These are phyloP conservation scores for Neurospora sp. DNA, from an alignment of 495 filamentous ascomycete genomes.

Conservation along the genomic window DNA sequence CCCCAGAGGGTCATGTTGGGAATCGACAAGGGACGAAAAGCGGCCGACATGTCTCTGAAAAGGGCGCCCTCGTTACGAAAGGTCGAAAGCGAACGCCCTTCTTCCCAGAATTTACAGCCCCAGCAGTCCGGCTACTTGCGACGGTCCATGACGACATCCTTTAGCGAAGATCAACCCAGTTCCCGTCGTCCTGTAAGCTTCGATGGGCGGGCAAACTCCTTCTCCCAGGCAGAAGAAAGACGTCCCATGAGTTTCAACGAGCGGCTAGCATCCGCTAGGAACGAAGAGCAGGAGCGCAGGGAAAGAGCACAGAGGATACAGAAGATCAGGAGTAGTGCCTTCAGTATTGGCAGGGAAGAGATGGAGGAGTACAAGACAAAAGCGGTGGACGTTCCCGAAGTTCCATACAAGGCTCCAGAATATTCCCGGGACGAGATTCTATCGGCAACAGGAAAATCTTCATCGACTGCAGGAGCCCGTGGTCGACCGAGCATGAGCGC, in stretches of 20 bases:
- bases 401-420: slow-evolving; percentile 35
- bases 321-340: slow-evolving; percentile 56
- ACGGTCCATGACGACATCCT: slow-evolving; percentile 28
- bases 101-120: neutral
- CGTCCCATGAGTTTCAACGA: slow-evolving; percentile 74
- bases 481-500: neutral
- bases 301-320: slow-evolving; percentile 45
- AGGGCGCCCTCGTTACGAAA: slow-evolving; percentile 48
- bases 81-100: slow-evolving; percentile 14
- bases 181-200: slow-evolving; percentile 56
- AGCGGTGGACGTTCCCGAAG: slow-evolving; percentile 44
- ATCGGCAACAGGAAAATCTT: slow-evolving; percentile 9
- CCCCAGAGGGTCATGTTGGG: slow-evolving; percentile 74
- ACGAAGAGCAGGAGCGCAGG: slow-evolving; percentile 45
- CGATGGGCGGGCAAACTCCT: slow-evolving; percentile 49
- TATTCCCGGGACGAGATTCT: slow-evolving; percentile 60
- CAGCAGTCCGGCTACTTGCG: slow-evolving; percentile 31
- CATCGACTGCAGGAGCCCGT: neutral
- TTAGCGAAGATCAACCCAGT: slow-evolving; percentile 7
- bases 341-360: slow-evolving; percentile 55
- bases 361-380: slow-evolving; percentile 55
- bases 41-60: slow-evolving; percentile 75
- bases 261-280: slow-evolving; percentile 59
- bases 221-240: slow-evolving; percentile 16
- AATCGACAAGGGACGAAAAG: slow-evolving; percentile 80